Conservation (phyloP, 257 asterid species). For the Ophiorrhiza pumila region DNA sequence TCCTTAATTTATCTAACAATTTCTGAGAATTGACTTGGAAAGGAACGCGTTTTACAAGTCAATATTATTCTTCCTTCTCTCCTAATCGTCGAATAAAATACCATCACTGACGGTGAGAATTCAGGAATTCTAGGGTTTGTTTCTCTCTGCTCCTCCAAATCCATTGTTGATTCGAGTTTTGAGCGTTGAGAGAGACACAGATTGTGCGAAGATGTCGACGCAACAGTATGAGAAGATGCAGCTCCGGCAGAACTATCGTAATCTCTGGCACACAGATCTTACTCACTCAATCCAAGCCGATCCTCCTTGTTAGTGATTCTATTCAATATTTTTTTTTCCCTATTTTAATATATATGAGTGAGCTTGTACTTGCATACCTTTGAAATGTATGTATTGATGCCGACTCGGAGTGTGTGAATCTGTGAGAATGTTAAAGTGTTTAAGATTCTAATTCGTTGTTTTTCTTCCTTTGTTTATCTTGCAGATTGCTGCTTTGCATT, state of each 20-base stretch:
- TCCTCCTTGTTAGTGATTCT: slow-evolving; percentile 60
- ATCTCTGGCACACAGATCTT: slow-evolving; percentile 98
- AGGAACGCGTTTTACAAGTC: not conserved
- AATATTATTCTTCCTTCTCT: not conserved
- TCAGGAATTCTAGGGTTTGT: slow-evolving; percentile 19
- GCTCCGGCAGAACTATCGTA: slow-evolving; percentile 81
- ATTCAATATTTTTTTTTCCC: not conserved
- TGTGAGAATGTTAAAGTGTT: too few species aligned
- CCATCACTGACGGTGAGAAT: not conserved
- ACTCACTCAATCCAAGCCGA: slow-evolving; percentile 66
- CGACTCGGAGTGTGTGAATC: not conserved
- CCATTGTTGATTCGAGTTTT: not conserved
- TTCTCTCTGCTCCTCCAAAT: not conserved
- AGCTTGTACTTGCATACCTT: too few species aligned
- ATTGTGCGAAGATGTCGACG: slow-evolving; percentile 49
- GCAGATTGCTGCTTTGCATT: slow-evolving; percentile 94
- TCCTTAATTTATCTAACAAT: not conserved
- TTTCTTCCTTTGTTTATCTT: slow-evolving; percentile 9
- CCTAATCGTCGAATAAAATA: not conserved
- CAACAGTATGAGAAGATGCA: slow-evolving; percentile 83
- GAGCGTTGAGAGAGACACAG: not conserved
- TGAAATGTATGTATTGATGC: not conserved
- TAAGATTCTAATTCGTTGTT: slow-evolving; percentile 13
- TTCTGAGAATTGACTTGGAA: not conserved
- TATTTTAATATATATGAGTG: too few species aligned